Base-by-base conservation (phyloP, 2,329 filamentous ascomycete genomes). In the Hymenoscyphus albidus region DNA sequence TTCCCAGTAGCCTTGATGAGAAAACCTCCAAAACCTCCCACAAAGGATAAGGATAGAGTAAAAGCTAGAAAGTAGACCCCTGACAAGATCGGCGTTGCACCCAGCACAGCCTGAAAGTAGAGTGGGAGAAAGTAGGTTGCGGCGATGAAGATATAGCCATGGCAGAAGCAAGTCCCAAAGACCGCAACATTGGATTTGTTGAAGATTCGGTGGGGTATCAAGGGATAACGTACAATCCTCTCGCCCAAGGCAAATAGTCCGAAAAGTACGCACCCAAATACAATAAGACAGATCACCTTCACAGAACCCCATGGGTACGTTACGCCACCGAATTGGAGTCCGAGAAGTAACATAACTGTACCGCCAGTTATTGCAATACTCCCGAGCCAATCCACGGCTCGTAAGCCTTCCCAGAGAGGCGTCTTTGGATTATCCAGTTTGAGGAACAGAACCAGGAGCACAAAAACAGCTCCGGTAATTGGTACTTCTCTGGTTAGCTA, bases 311-410 rank as follows among this genome's bases (percentile, higher is more conserved):
- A 92, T 0, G 93, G 89, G 68, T 85, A 86, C 27, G 82, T 81
- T 61, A 92, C 84, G 59, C 92, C 93, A 63, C 93, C 93, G 67
- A 94, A 92, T 73, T 96, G 89, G 12, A 97, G 84, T 0, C 92
- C 93, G 54, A 97, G 86, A 4, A 97, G 85, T 68, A 96, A 82
- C 91, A 96, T 95, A 22, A 96, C 80, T 0, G 91, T 93, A 31
- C 89, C 91, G 55, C 89, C 90, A 14, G 84, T 79, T 16, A 89
- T 83, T 2, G 83, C 78, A 12, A 89, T 62, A 1, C 83, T 86
- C 0, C 90, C 90, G 5, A 78, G 66, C 83, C 84, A 86, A 71
- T 86, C 84, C 18, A 86, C 79, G 0, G 85, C 85, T 65, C 84
- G 84, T 7, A 91, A 76, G 0, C 89, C 89, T 44, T 84, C 78